These are phyloP conservation scores for Crithidia thermophila DNA, from an alignment of 208 protist species.

Conservation along the genomic window DNA sequence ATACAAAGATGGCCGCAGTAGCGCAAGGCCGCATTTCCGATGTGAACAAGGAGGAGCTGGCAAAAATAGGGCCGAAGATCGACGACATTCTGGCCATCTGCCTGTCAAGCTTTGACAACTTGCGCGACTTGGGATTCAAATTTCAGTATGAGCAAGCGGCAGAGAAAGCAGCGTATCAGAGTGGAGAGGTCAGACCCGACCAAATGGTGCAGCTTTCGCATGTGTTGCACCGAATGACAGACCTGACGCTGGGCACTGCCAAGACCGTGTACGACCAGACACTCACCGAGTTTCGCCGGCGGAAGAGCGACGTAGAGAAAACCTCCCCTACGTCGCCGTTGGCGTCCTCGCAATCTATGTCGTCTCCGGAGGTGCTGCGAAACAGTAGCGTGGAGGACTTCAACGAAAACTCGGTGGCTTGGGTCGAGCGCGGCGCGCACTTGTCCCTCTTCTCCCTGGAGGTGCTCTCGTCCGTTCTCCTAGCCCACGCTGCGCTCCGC, in stretches of 20 bases:
- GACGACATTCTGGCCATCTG: conserved; percentile 68
- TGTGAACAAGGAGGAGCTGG: conserved; percentile 50
- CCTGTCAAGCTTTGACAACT: conserved; percentile 51
- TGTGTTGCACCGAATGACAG: conserved; percentile 70
- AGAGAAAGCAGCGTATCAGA: conserved; percentile 68
- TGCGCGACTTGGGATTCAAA: conserved; percentile 64
- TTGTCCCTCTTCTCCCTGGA: conserved; percentile 60
- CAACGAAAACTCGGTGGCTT: conserved; percentile 65
- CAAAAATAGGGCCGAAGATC: conserved; percentile 57
- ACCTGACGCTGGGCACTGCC: conserved; percentile 61
- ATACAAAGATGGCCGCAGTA: conserved; percentile 7
- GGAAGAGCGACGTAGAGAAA: conserved; percentile 22
- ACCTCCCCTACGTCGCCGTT: conserved; percentile 12
- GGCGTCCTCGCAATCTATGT: conserved; percentile 24
- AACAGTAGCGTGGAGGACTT: conserved; percentile 86
- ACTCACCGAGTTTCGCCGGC: conserved; percentile 29
- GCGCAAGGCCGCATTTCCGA: conserved; percentile 24
- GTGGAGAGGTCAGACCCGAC: conserved; percentile 40
- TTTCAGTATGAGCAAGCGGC: conserved; percentile 87
- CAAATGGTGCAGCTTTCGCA: conserved; percentile 60
- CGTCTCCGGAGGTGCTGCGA: conserved; percentile 41
- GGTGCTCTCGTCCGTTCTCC: conserved; percentile 59
- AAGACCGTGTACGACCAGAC: conserved; percentile 44
- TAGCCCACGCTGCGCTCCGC: conserved; percentile 46
- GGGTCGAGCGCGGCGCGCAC: conserved; percentile 72